Evolutionary conservation across 331 rosid species (phyloP), one percentile per base, ranked within the genome.

Genomic region (Acacia pycnantha): DNA sequence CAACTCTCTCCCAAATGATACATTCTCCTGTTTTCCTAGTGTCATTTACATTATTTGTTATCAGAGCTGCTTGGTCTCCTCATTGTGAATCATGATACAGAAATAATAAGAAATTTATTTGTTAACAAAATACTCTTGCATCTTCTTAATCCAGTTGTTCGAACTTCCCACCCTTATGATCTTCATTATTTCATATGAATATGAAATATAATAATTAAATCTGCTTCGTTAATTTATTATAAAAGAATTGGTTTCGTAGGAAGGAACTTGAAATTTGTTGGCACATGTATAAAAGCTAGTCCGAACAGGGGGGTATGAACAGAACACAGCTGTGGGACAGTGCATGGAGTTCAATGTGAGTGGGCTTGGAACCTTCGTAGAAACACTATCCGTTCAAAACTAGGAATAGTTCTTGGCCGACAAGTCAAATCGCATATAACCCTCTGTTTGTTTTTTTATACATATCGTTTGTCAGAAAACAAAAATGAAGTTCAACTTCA

Each of bases 351-450:
- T 33, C 70, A 65, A 65, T 15, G 70, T 0, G 35, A 54, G 79
- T 27, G 43, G 74, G 48, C 71, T 19, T 22, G 74, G 83, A 81
- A 85, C 59, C 40, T 82, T 73, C 83, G 11, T 29, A 70, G 70
- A 50, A 64, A 71, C 31, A 76, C 48, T 40, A 18, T 66, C 3
- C 51, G 48, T 40, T 68, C 73, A 37, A 16, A 61, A 59, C 27
- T 9, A 8, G 24, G 79, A 75, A 0, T 70, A 80, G 82, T 78
- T 85, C 85, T 77, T 84, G 71, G 40, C 78, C 83, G 74, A 78
- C 87, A 73, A 78, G 87, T 72, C 82, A 76, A 80, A 41, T 75
- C 76, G 77, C 79, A 51, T 7, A 44, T 51, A 66, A 69, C 10
- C 8, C 68, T 31, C 56, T 72, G 70, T 80, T 81, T 48, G 5